Evolutionary conservation across 163 green algal species (phyloP), one percentile per base, ranked within the genome.

Genomic region (Volvox carteri): DNA sequence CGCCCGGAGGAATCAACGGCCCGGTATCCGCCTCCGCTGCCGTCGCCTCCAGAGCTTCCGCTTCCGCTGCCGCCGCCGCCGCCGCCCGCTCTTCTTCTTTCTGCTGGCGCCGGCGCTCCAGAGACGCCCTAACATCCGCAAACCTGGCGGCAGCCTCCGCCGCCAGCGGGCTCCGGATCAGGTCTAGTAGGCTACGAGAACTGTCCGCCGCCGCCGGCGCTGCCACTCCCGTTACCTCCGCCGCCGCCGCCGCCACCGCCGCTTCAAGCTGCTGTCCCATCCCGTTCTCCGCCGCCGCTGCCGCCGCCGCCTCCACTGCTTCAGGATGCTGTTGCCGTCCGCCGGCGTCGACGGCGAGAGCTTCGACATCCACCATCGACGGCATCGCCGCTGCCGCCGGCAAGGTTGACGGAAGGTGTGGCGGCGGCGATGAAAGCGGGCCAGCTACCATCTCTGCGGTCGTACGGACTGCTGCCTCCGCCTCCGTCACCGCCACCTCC

Each of bases 151-250:
- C 60, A 7, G 78, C 54, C 37, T 60, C 33, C 60, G 28, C 7
- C 1, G 79, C 79, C 44, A 39, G 12, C 18, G 35, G 79, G 18
- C 79, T 86, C n/a, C 79, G 79, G 44, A 86, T 60, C 30, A 86
- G 60, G 44, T 78, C 60, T 42, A 86, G 62, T 16, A 86, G 42
- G 4, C 33, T 33, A 28, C 41, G 58, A 42, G 35, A 62, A 28
- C 0, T 42, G 1, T 39, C 78, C 28, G 78, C 60, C 11, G 60
- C n/a, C 12, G 54, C 50, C 33, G 77, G 0, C 52, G 19, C 54
- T 2, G 75, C 46, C 16, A 35, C 30, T 12, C n/a, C 33, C 23
- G 19, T n/a, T 21, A 48, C 30, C 37, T n/a, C 75, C 1, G 75
- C 46, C 4, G 46, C 5, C 44, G 75, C 48, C 18, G n/a, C 39